These are phyloP conservation scores for Venturia aucupariae DNA, from an alignment of 2,329 filamentous ascomycete genomes.

Conservation along the genomic window DNA sequence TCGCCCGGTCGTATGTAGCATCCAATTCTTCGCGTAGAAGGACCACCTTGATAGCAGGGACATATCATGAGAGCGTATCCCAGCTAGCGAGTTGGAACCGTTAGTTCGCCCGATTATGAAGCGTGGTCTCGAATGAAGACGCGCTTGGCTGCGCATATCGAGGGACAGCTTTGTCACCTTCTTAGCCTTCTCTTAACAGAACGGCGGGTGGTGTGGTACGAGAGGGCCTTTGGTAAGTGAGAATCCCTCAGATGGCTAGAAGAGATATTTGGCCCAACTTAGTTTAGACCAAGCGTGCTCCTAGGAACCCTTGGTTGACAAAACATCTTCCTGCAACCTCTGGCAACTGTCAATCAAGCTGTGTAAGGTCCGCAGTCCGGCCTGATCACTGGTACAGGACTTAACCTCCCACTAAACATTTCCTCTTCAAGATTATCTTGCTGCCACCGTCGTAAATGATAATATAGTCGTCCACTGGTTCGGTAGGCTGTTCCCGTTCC, in stretches of 20 bases:
- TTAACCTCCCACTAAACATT: background rate
- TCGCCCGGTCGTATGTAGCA: too few species aligned
- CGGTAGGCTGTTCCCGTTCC: background rate
- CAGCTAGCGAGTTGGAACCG: background rate
- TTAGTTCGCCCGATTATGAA: background rate
- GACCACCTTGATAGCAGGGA: background rate
- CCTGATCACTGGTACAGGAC: background rate
- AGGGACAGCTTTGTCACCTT: background rate
- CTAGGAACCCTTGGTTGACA: background rate
- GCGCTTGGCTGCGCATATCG: background rate
- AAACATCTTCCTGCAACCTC: background rate
- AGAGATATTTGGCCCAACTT: background rate
- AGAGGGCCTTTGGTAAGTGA: background rate
- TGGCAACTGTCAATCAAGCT: background rate
- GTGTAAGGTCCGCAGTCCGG: background rate
- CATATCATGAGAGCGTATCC: background rate
- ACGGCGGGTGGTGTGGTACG: background rate
- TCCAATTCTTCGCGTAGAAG: background rate
- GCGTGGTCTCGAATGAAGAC: background rate
- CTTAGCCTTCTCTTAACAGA: background rate
- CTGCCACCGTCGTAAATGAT: background rate
- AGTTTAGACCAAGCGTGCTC: background rate
- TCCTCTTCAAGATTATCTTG: background rate
- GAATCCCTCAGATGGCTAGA: background rate
- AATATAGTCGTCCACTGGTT: background rate